Base-by-base conservation (phyloP, 331 rosid genomes). In the Pyrus hybrid region DNA sequence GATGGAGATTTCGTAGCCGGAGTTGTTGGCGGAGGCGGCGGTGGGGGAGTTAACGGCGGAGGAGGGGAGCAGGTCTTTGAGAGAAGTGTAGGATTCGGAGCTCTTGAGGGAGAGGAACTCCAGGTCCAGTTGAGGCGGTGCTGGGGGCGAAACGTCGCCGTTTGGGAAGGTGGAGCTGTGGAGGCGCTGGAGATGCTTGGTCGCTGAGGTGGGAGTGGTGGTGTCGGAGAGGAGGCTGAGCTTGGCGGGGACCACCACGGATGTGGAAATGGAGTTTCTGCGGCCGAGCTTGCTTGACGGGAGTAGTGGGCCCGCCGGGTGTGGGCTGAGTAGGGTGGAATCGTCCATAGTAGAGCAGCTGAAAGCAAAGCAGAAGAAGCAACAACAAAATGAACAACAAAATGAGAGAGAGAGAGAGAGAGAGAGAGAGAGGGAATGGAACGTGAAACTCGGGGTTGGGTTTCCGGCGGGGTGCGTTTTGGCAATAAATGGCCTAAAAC, bases 11-110 rank as follows among this genome's bases (percentile, higher is more conserved):
- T 92, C 86, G 76, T 70, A 77, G 75, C 84, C 80, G 74, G 90
- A 82, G 84, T 47, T 63, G 2, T 35, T 20, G 5, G 75, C 22
- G 57, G 85, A 37, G 69, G 79, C 60, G 67, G 84, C 54, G 10
- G 82, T 33, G 20, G 80, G 53, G 69, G 67, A 32, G 41, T 73
- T 6, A 54, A 67, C 13, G 62, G 73, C 74, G 35, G 68, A 75
- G 22, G 98, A 77, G 35, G 97, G 88, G 43, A 94, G 83, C 14
- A 90, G 62, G 85, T 94, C 97, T 73, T 72, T 83, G 53, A 94
- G 91, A n/a, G 97, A 92, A 4, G 90, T 94, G 84, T 94, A 90
- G 22, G 77, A 79, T 32, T 64, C 45, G 35, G 81, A 70, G 67
- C 79, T 68, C 12, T 76, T 76, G 53, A 78, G 47, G 12, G 87